Evolutionary conservation across 2,329 filamentous ascomycete species (phyloP), one percentile per base, ranked within the genome.

Genomic region (Neonectria hederae): DNA sequence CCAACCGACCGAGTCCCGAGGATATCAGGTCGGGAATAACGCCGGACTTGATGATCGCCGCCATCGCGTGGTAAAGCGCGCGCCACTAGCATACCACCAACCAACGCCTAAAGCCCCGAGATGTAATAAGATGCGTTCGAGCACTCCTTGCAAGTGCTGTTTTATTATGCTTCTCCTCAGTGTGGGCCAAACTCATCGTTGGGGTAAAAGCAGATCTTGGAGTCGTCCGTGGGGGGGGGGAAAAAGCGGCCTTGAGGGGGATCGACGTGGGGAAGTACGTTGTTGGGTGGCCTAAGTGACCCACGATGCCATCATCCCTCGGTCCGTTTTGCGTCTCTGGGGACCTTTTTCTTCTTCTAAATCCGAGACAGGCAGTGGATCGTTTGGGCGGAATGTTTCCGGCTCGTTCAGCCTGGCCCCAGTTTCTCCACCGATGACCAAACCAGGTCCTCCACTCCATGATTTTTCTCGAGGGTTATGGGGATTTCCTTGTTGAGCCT

Each of bases 151-250:
- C 8, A 14, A 11, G 7, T 40, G 24, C 7, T 46, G 9, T 42
- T 7, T 32, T 24, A 48, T 24, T 66, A 70, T 69, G 65, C 70
- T 70, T 71, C 66, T 48, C 69, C 69, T 72, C 69, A 66, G 24
- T 54, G n/a, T n/a, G 46, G 30, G 30, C 6, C 49, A 46, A 42
- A 19, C 30, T 59, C 57, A 54, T 38, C 55, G 61, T 63, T 71
- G 63, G 63, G 58, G 63, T 62, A 63, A 48, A 26, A 7, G 17
- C 28, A 35, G 51, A 53, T 59, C 38, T 13, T 54, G 42, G 53
- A 66, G 52, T 28, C 54, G 54, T 53, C 60, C 59, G 55, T 61
- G 65, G 61, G 59, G 45, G 9, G 8, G 2, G n/a, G 2, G 1
- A 52, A 54, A 30, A n/a, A n/a, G 35, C 35, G 35, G 52, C 38